Base-by-base conservation (phyloP, 495 filamentous ascomycete genomes). In the Trichoderma asperelloides region DNA sequence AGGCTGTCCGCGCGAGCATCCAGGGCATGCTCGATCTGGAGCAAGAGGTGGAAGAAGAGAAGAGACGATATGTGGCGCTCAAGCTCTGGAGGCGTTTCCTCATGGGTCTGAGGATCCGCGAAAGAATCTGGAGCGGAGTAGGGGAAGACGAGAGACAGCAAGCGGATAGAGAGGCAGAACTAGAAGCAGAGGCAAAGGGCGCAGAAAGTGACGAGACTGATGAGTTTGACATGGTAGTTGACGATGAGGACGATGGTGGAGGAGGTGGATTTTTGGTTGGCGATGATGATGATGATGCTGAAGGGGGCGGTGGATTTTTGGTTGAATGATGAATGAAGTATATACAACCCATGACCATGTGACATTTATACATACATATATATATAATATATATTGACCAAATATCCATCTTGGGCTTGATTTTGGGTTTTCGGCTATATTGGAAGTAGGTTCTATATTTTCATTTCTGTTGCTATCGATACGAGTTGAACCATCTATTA, bases 11-110 rank as follows among this genome's bases (percentile, higher is more conserved):
- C 66, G 87, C 84, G 9, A 88, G 90, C 13, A 75, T 96, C 43
- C 74, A 76, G 16, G 87, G 84, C 4, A 74, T 97, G 63, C 81
- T 82, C 63, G 83, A 89, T 67, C 82, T 88, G 71, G 81, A 81
- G 70, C 81, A 78, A 21, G 81, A 85, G 71, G 78, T 80, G 28
- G 86, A 88, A 67, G 76, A 84, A 45, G 84, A 88, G 65, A 77
- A 77, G 65, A 84, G 82, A 72, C 80, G 78, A 37, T 75, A 76
- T 7, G 81, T 84, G 71, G 85, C 85, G 25, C 77, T 96, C 71
- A 82, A 82, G 67, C 74, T 89, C 73, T 98, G 95, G 95, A 88
- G 85, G 68, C 76, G 86, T 27, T 89, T 96, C 30, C 76, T 96
- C 73, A 80, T 89, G 66, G 90, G 81, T 39, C 75, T 98, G 70